A percentile compares a stretch with the other conserved stretches of the same genome.
These are phyloP conservation scores for Clavariopsis aquatica DNA, from an alignment of 495 filamentous ascomycete species.

Conservation along the genomic window DNA sequence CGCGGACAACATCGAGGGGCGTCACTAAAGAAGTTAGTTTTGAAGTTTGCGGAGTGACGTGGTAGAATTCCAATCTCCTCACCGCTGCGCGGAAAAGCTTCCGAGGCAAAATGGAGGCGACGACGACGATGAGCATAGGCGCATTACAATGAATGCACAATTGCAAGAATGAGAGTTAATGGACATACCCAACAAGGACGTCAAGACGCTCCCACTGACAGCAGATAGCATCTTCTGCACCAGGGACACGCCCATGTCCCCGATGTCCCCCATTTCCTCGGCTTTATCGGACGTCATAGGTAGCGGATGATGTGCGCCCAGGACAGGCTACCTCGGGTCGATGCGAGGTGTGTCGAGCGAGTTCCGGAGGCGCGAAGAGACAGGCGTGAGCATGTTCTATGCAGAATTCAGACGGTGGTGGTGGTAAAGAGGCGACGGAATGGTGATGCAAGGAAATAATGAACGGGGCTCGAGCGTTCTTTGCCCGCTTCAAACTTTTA, in stretches of 20 bases:
- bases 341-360: slow-evolving; percentile 26
- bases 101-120: slow-evolving; percentile 4
- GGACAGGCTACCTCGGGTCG: slow-evolving; percentile 29
- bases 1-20: slow-evolving; percentile 93
- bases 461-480: slow-evolving; percentile 1
- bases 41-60: background rate
- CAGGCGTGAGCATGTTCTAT: slow-evolving; percentile 27
- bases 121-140: background rate
- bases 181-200: slow-evolving; percentile 77
- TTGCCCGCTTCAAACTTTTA: background rate
- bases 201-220: slow-evolving; percentile 84
- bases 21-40: slow-evolving; percentile 62
- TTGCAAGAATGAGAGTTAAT: background rate
- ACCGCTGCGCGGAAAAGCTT: slow-evolving; percentile 9
- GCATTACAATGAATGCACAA: background rate
- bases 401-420: background rate
- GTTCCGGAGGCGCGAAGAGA: slow-evolving; percentile 19
- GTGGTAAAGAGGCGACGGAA: background rate
- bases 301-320: slow-evolving; percentile 5
- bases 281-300: slow-evolving; percentile 44
- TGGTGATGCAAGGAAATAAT: slow-evolving; percentile 24
- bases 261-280: slow-evolving; percentile 42
- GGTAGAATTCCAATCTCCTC: background rate
- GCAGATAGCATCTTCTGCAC: slow-evolving; percentile 93
- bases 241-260: slow-evolving; percentile 66